Evolutionary conservation across 192 early-diverging fungal genomes (phyloP), one percentile per base, ranked within the genome.

Genomic region (Backusella australiensis): DNA sequence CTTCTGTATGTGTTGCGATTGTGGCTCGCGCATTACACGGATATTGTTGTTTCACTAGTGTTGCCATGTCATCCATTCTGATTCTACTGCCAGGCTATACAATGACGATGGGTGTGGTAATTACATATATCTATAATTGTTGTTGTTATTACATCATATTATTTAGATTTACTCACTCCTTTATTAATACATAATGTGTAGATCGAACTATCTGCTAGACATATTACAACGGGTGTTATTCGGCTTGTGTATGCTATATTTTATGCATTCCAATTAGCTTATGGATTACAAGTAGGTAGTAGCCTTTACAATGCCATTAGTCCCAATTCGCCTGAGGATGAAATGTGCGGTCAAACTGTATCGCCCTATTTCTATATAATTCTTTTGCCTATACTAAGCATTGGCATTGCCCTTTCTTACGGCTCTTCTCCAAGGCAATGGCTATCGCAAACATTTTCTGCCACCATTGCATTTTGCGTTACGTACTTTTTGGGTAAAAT

Each of bases 201-300:
- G 77, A 94, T 96, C 77, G 96, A 98, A 76, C 79, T 98, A 76
- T 89, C 92, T 23, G 93, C 94, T 32, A 87, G 93, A 44, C 95
- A 97, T 78, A 90, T 96, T 82, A 91, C 95, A 56, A 91, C 93
- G 1, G 97, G 97, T 38, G 91, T 94, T 0, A 78, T 77, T 38
- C 65, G 80, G 70, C 72, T 81, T 14, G 80, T 81, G 19, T 81
- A 81, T 66, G 68, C 80, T 17, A 65, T 81, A 6, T 94, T 97
- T 19, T 91, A 89, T 46, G 92, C 94, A 56, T 89, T 95, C 72
- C 85, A 93, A 69, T 83, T 94, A 17, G 94, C 93, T 52, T 94
- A 90, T 74, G 94, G 93, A 39, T 82, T 94, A 26, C 84, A 89
- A 26, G 67, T 81, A 26, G 80, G 80, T 23, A 77, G 74, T 63